Evolutionary conservation across 164 flowering plant genomes (phyloP).

Genomic region (Magnolia sinica): DNA sequence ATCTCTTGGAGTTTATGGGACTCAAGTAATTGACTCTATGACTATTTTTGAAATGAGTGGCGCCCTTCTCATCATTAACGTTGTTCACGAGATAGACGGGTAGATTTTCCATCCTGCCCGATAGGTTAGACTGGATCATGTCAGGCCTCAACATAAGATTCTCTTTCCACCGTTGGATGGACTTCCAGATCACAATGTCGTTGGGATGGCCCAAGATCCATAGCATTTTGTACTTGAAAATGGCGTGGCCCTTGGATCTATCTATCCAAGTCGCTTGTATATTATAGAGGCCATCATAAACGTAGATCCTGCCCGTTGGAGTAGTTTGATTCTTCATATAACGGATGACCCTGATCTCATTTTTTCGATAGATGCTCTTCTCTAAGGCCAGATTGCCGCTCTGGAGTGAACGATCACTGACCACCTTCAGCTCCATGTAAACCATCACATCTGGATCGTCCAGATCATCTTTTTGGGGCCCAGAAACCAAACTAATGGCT

Average conservation of each 20-base stretch:
- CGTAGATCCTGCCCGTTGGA: too few relatives aligned
- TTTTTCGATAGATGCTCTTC: conserved; percentile 35
- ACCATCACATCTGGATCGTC: conserved; percentile 40
- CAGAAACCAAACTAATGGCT: conserved; percentile 55
- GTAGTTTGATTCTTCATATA: conserved; percentile 30
- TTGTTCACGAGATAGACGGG: conserved; percentile 54
- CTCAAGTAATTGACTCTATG: conserved; percentile 1
- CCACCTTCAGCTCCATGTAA: conserved; percentile 46
- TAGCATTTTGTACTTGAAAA: conserved; percentile 42
- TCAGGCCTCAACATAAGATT: conserved; percentile 25
- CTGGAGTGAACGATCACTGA: conserved; percentile 43
- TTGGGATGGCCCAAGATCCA: conserved; percentile 45
- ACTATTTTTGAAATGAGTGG: conserved; percentile 37
- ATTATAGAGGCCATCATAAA: too few relatives aligned
- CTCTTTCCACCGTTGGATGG: conserved; percentile 39
- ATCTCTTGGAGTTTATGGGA: conserved; percentile 11
- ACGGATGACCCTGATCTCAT: conserved; percentile 45
- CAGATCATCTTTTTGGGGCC: conserved; percentile 42
- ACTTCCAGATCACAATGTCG: conserved; percentile 40
- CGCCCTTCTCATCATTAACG: conserved; percentile 45
- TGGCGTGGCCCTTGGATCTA: conserved; percentile 19
- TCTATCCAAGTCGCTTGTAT: too few relatives aligned
- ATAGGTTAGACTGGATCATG: conserved; percentile 37
- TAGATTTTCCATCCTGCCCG: conserved; percentile 40
- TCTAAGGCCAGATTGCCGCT: conserved; percentile 57